A percentile compares a stretch with the other conserved stretches of the same genome.
These are phyloP conservation scores for Closterium sp. DNA, from an alignment of 139 green algal species.

Conservation along the genomic window DNA sequence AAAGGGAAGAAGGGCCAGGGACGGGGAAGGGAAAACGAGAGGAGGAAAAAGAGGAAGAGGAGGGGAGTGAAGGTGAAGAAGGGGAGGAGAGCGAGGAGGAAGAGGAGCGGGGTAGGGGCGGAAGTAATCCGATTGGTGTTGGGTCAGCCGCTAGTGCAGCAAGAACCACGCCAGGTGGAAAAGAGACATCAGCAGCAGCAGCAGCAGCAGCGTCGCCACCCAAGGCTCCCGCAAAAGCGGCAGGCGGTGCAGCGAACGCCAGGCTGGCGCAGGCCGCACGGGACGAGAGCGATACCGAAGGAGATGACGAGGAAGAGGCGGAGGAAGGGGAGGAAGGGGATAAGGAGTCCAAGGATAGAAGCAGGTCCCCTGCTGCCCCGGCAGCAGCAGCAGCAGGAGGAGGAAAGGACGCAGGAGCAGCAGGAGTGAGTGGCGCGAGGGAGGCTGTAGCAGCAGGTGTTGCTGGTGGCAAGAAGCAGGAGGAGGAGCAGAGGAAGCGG, in stretches of 20 bases:
- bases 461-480: too few species aligned
- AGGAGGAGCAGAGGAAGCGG: slow-evolving; percentile 15
- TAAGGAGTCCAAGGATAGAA: neutral
- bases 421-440: neutral
- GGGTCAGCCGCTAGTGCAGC: too few species aligned
- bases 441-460: neutral
- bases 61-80: neutral
- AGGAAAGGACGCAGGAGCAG: neutral
- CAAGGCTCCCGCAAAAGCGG: too few species aligned
- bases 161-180: too few species aligned
- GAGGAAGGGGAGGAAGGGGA: neutral
- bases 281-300: neutral
- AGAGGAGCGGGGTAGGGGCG: too few species aligned
- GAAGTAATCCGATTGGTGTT: too few species aligned
- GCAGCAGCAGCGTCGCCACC: too few species aligned
- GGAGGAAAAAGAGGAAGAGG: neutral
- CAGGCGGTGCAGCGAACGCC: too few species aligned
- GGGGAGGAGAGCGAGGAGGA: neutral
- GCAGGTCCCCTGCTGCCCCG: neutral
- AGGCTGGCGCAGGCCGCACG: too few species aligned
- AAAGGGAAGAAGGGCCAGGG: neutral
- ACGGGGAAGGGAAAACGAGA: neutral
- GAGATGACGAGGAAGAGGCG: neutral
- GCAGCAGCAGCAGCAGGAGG: neutral
- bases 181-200: too few species aligned